Evolutionary conservation across 2,329 filamentous ascomycete species (phyloP), one percentile per base, ranked within the genome.

Genomic region (Colletotrichum sp.): DNA sequence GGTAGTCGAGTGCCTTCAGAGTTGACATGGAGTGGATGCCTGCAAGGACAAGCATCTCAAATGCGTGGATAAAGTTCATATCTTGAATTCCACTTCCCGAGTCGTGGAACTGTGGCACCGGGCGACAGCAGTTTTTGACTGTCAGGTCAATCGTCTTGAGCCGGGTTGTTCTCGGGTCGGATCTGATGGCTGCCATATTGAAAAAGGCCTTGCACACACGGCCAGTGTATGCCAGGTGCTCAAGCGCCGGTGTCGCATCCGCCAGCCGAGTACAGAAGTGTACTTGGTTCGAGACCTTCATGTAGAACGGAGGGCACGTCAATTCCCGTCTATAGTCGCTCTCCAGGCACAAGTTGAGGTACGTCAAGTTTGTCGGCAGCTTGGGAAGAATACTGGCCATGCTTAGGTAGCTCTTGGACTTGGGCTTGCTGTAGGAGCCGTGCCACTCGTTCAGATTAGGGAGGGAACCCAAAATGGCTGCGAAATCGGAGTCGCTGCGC

Each of bases 101-200:
- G 78, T 94, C 93, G 77, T 92, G 89, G 86, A 88, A 92, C 77
- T 85, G 85, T 63, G 85, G 83, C 75, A 87, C 82, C 59, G 88
- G 85, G 5, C 93, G 90, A 79, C 94, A 96, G 82, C 93, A 94
- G 77, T 94, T 94, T 84, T 94, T 94, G 71, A 95, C 92, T 0
- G 93, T 93, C 60, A 95, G 84, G 79, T 95, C 93, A 27, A 95
- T 88, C 3, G 91, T 93, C 83, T 91, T 91, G 60, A 95, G 88
- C 19, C 85, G 85, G 9, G 88, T 87, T 19, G 86, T 84, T 59
- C 88, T 83, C 55, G 88, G 83, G 77, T 90, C 87, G 36, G 88
- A 87, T 34, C 86, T 84, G 60, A 85, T 84, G n/a, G 88, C 86
- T 7, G 91, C 88, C 39, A 88, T 83, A 61, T 92, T 90, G 80